Base-by-base conservation (phyloP, 345 rosid species). In the Erucastrum elatum region DNA sequence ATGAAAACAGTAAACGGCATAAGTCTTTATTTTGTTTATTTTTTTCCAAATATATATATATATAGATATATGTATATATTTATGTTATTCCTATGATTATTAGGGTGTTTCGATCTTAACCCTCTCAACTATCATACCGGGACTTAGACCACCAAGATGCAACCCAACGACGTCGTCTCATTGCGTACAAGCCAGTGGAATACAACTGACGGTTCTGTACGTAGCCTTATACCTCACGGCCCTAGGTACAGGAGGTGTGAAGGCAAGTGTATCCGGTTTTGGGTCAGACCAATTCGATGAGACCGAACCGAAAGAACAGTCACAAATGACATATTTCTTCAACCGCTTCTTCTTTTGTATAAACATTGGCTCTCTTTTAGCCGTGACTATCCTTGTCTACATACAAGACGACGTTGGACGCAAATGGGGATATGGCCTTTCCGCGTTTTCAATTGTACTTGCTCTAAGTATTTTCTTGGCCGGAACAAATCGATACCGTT, bases 231-330 rank as follows among this genome's bases (percentile, higher is more conserved):
- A 95, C 84, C 75, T 92, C 5, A 85, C 91, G 1, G 99, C 98
- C 25, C 88, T 92, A 0, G 99, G 99, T 44, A 95, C 98, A 0
- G 99, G 99, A 1, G 98, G 99, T 0, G 86, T 95, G 55, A 95
- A 95, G 81, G 92, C 99, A 16, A 95, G 99, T 66, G 97, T 95
- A 2, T 95, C 99, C 0, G 99, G 99, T 3, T 95, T 95, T 35
- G 98, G 96, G 0, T 95, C 99, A 0, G 99, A 95, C 80, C 99
- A 95, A 39, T 95, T 95, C 78, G 93, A 92, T 53, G 98, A 95
- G 6, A 81, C 85, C 0, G 91, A 95, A 77, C 83, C 78, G 3
- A 74, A 75, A 26, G 99, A 95, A 81, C 77, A 76, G 37, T 75
- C 84, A 37, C 90, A 87, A 64, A 95, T 95, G 99, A 75, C 75